A percentile compares a stretch with the other conserved stretches of the same genome.
phyloP scores from a whole-genome alignment of 371 early-diverging fungal species.

The Mortierella sp. region DNA sequence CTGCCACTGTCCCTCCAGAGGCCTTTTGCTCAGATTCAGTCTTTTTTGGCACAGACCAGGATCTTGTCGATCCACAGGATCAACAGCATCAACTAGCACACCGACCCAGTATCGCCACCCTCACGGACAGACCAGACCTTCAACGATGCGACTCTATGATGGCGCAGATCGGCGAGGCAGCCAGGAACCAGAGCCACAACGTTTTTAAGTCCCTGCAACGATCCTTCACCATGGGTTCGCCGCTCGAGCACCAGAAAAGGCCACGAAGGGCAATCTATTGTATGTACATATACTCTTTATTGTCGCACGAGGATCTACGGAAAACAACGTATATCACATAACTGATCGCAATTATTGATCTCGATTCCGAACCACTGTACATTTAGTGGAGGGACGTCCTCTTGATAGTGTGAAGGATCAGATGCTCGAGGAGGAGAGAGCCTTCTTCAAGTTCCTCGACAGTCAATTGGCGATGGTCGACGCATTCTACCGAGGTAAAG shows the following conservation, averaged over 20 bases:
- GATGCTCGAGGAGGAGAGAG: conserved; percentile 39
- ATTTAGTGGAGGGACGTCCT: conserved; percentile 28
- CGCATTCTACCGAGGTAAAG: conserved; percentile 40
- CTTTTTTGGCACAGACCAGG: conserved; percentile 4
- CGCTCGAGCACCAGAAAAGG: background rate
- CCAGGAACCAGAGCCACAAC: conserved; percentile 13
- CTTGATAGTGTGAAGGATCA: conserved; percentile 63
- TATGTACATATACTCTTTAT: background rate
- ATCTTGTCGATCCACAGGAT: background rate
- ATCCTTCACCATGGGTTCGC: conserved; percentile 6
- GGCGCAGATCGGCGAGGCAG: conserved; percentile 10
- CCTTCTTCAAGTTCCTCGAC: conserved; percentile 41
- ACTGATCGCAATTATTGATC: background rate
- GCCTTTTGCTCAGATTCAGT: background rate
- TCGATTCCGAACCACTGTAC: background rate
- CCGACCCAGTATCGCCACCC: background rate
- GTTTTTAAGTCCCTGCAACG: conserved; percentile 17
- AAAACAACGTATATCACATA: background rate
- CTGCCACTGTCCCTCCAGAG: background rate
- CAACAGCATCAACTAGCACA: background rate
- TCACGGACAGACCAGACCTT: background rate
- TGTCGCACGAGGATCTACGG: background rate
- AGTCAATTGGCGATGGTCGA: conserved; percentile 37
- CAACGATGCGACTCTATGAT: conserved; percentile 4
- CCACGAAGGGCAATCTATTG: conserved; percentile 22